Evolutionary conservation across 2,329 filamentous ascomycete species (phyloP).

Genomic region (Calonectria pseudoturangicola): DNA sequence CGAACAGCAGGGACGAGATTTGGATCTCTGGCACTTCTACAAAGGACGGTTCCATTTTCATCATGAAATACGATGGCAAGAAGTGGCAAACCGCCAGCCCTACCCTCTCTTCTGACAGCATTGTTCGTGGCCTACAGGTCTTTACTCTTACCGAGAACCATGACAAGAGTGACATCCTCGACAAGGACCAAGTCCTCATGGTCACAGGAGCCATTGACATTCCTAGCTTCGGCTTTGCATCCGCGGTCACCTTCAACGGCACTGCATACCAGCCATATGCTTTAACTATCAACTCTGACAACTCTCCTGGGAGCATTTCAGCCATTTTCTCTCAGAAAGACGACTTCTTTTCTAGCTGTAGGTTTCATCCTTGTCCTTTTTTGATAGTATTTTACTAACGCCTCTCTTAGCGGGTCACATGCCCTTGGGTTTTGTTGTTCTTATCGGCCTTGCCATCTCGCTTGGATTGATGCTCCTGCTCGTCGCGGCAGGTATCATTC

Average conservation of each 20-base stretch:
- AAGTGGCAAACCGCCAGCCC: conserved; percentile 81
- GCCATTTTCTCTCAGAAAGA: conserved; percentile 89
- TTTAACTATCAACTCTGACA: conserved; percentile 81
- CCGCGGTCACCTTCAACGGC: conserved; percentile 92
- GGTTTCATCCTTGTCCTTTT: conserved; percentile 57
- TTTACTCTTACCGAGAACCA: conserved; percentile 83
- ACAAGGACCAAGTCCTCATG: conserved; percentile 82
- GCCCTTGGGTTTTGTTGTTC: conserved; percentile 84
- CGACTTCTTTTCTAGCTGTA: conserved; percentile 83
- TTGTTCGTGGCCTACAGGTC: conserved; percentile 87
- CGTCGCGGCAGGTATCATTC: conserved; percentile 82
- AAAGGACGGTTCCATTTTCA: conserved; percentile 80
- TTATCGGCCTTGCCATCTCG: conserved; percentile 87
- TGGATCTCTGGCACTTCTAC: conserved; percentile 86
- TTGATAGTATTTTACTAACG: conserved; percentile 41
- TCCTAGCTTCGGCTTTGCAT: conserved; percentile 85
- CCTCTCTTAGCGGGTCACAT: conserved; percentile 69
- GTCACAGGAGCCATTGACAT: conserved; percentile 89
- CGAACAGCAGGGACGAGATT: conserved; percentile 80
- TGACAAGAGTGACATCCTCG: conserved; percentile 77
- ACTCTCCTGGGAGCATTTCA: conserved; percentile 83
- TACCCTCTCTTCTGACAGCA: conserved; percentile 78
- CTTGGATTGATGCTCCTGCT: conserved; percentile 86
- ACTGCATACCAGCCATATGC: conserved; percentile 86
- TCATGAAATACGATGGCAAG: conserved; percentile 88